These are phyloP conservation scores for Endoconidiophora polonica DNA, from an alignment of 2,329 filamentous ascomycete genomes.

Conservation along the genomic window DNA sequence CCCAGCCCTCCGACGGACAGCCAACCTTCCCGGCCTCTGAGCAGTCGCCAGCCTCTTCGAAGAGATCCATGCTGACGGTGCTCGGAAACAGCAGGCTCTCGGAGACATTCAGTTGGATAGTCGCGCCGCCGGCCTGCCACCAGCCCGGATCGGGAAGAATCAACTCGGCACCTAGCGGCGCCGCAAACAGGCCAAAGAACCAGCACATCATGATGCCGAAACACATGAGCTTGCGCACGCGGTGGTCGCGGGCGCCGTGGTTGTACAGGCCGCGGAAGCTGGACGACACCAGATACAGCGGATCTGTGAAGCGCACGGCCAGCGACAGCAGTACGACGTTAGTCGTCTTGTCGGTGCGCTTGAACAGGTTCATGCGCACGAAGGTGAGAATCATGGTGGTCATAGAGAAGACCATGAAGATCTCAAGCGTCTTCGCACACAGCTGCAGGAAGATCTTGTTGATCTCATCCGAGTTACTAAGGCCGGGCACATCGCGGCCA, in stretches of 20 bases:
- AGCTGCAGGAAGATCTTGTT: not conserved
- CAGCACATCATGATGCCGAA: conserved; percentile 1
- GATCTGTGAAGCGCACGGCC: conserved; percentile 4
- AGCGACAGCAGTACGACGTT: not conserved
- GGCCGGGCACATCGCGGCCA: not conserved
- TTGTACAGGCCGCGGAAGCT: conserved; percentile 3
- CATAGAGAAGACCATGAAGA: conserved; percentile 2
- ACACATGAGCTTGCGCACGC: conserved; percentile 1
- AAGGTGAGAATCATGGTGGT: conserved; percentile 2
- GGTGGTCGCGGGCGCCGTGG: not conserved
- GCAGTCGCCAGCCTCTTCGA: not conserved
- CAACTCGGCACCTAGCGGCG: not conserved
- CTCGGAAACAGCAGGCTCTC: no score
- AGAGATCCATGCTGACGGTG: not conserved
- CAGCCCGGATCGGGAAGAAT: conserved; percentile 2
- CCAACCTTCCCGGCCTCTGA: no score
- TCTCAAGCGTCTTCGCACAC: not conserved
- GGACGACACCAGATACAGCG: not conserved
- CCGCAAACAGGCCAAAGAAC: not conserved
- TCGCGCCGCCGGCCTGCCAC: conserved; percentile 2
- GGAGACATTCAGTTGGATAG: not conserved
- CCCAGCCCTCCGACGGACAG: no score
- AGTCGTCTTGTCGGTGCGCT: not conserved
- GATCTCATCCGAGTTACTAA: not conserved
- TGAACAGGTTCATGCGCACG: not conserved